Evolutionary conservation across 176 grass and related monocot species (phyloP), one percentile per base, ranked within the genome.

Genomic region (Secale cereale): DNA sequence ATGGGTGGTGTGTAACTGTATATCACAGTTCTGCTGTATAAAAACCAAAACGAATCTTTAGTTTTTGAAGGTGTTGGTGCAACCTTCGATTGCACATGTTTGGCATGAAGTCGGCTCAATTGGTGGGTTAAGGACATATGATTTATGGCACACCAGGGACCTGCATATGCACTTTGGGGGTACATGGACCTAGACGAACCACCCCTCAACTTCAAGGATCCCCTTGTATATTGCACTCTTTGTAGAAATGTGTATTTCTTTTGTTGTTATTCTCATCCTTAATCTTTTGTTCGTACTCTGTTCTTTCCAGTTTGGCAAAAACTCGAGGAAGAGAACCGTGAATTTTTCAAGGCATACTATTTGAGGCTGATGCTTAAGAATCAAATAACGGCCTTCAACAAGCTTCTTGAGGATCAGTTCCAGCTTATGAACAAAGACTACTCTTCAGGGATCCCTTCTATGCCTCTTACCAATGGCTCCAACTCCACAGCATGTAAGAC

Each of bases 321-420:
- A 83, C 97, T 96, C 28, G 97, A 94, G 86, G 91, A 94, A 70
- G 88, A 94, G 77, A 94, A 99, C 87, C 84, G 4, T 36, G 88
- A 94, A 27, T 99, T 96, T 92, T 99, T 99, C 43, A 94, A 96
- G 48, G 97, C 93, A 56, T 99, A 99, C 86, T 90, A 99, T 88
- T 61, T 96, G 84, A 99, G 97, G 76, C 35, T 99, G 77, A 99
- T 89, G 87, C 93, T 99, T 76, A 99, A 99, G 88, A 87, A 96
- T 83, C 93, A 99, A 89, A 99, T 99, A 63, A 37, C 78, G 80
- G 40, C 65, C 30, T 96, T 99, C 81, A 99, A 99, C 88, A 95
- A 63, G 65, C 91, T 99, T 86, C 88, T 99, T 23, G 74, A 85
- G 65, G 79, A 96, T 76, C 97, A 96, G 88, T 89, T 88, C 45